Evolutionary conservation across 2,329 filamentous ascomycete genomes (phyloP), one percentile per base, ranked within the genome.

Genomic region (Corniculantispora saksenae): DNA sequence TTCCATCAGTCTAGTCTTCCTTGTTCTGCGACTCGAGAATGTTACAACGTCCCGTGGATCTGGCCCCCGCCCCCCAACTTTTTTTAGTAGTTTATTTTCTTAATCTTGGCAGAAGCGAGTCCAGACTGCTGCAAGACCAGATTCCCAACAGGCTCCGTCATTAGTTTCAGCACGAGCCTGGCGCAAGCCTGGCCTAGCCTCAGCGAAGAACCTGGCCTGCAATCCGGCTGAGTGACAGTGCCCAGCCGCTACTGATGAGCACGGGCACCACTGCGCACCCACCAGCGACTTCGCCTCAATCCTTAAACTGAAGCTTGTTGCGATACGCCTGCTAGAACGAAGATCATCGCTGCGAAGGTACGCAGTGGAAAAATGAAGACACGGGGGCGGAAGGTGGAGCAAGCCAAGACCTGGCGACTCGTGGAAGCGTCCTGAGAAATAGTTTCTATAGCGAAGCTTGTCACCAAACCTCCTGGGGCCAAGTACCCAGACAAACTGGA

Each of bases 291-390:
- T n/a, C 38, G 51, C 50, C 60, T 29, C 60, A 21, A 55, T 35
- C 21, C 50, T 27, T 62, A 55, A 62, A 62, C 35, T 60, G 51
- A 62, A 62, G 60, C 60, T 62, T 62, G 27, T 62, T 62, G 60
- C 27, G 40, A 62, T 55, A 25, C 60, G 21, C 8, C 25, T 35
- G 27, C 38, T 51, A 23, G 35, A 40, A 56, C 19, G 25, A 56
- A 23, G 53, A 40, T 40, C 53, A 56, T 2, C 32, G 3, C 19
- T n/a, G 29, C 5, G 19, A 40, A 56, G 17, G n/a, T 38, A 32
- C 15, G 17, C 50, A 35, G 13, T 9, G 35, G 19, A 17, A 15
- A n/a, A 40, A 17, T 40, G 29, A 40, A 50, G 8, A 25, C 35
- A 48, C 13, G 19, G 27, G 38, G 43, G 27, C 38, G 15, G 23